Percentiles rank a stretch among this genome's conserved stretches.
phyloP scores from a whole-genome alignment of 148 eudicot genomes.

The Fagopyrum homotropicum region DNA sequence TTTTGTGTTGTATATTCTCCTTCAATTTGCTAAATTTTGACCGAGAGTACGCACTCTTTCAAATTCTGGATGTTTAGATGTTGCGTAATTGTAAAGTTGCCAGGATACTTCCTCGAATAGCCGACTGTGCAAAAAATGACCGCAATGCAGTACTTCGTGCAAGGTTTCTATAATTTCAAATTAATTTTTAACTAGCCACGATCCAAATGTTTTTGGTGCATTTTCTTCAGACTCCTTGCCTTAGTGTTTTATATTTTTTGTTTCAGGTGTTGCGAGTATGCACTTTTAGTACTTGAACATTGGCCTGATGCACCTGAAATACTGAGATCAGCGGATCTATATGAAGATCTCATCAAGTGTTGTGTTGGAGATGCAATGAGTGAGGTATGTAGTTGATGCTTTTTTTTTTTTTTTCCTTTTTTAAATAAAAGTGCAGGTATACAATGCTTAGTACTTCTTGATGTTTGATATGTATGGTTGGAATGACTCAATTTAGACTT shows the following conservation, averaged over 20 bases:
- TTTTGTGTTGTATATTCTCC: not conserved
- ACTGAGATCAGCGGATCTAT: slow-evolving; percentile 88
- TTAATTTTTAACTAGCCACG: not conserved
- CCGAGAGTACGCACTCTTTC: not conserved
- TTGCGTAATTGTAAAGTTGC: slow-evolving; percentile 97
- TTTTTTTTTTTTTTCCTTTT: not conserved
- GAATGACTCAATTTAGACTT: not conserved
- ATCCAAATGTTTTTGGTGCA: not conserved
- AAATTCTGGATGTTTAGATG: slow-evolving; percentile 47
- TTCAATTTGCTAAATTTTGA: not conserved
- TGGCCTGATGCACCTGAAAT: slow-evolving; percentile 99
- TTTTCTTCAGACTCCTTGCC: not conserved
- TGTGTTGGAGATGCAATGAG: slow-evolving; percentile 98
- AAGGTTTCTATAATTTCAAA: slow-evolving; percentile 34
- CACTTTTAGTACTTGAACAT: slow-evolving; percentile 76
- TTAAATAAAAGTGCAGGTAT: not conserved
- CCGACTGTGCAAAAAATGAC: slow-evolving; percentile 91
- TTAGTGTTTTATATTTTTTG: not conserved
- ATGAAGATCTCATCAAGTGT: slow-evolving; percentile 89
- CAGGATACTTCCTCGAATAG: slow-evolving; percentile 82
- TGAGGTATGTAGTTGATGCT: slow-evolving; percentile 48
- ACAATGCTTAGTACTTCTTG: not conserved
- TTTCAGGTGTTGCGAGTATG: slow-evolving; percentile 95
- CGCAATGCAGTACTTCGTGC: slow-evolving; percentile 84
- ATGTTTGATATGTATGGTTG: not conserved